These are phyloP conservation scores for Pinus albicaulis DNA, from an alignment of 75 land plant genomes.

Conservation along the genomic window DNA sequence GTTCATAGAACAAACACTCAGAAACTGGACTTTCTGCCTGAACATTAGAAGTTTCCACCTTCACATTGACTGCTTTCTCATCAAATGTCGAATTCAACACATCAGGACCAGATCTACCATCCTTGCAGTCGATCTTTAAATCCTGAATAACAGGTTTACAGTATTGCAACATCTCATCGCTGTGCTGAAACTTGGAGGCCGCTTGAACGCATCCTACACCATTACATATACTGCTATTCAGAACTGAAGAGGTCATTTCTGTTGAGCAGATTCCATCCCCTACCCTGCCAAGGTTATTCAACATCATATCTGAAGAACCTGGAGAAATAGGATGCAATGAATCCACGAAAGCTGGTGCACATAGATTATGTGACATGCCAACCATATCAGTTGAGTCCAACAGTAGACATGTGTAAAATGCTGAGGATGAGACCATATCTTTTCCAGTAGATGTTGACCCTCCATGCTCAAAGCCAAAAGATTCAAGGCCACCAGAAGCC, in stretches of 20 bases:
- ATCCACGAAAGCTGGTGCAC: neutral
- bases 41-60: neutral
- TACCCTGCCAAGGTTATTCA: neutral
- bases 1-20: slow-evolving; percentile 76
- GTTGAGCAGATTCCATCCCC: slow-evolving; percentile 4
- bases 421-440: neutral
- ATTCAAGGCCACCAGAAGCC: neutral
- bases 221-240: neutral
- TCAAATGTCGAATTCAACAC: neutral
- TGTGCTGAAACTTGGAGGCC: neutral
- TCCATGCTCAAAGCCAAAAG: neutral
- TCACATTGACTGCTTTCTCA: neutral
- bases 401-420: neutral
- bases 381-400: neutral
- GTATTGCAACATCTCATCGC: neutral
- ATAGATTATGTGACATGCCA: neutral
- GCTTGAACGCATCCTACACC: neutral
- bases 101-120: neutral
- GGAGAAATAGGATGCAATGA: neutral
- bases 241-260: neutral
- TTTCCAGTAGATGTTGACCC: neutral
- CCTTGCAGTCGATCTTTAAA: neutral
- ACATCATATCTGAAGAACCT: neutral
- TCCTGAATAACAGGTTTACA: neutral
- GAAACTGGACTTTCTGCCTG: slow-evolving; percentile 10